A percentile compares a stretch with the other conserved stretches of the same genome.
Conservation (phyloP, 1,139 yeast genomes). For the Protomyces gravidus region DNA sequence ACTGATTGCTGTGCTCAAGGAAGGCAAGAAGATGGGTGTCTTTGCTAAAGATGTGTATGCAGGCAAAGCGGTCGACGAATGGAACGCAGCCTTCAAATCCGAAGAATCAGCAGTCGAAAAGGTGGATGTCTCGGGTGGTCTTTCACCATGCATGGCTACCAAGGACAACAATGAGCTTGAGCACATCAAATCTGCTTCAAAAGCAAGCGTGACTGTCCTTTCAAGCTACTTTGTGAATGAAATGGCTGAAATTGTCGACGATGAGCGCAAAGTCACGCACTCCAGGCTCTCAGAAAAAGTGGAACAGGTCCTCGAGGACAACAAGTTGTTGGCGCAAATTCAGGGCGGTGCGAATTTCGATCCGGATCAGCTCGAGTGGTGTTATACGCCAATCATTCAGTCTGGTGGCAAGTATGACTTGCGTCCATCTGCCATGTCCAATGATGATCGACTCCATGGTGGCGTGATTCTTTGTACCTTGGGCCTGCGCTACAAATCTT, state of each 20-base stretch:
- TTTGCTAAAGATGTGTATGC: conserved; percentile 68
- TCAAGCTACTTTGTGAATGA: conserved; percentile 72
- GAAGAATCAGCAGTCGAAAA: conserved; percentile 45
- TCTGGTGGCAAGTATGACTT: conserved; percentile 83
- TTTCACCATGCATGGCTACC: conserved; percentile 59
- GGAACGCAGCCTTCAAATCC: conserved; percentile 45
- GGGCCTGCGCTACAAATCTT: conserved; percentile 82
- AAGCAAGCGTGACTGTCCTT: conserved; percentile 76
- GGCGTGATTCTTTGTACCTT: conserved; percentile 81
- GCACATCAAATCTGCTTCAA: conserved; percentile 61
- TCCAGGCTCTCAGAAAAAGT: conserved; percentile 67
- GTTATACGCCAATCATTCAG: conserved; percentile 86
- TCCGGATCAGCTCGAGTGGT: conserved; percentile 80
- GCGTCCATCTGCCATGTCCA: conserved; percentile 77
- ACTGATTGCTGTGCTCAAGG: conserved; percentile 47
- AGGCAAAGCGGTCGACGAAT: conserved; percentile 78
- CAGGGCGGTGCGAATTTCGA: conserved; percentile 46
- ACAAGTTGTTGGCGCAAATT: conserved; percentile 53
- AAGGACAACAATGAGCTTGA: conserved; percentile 75
- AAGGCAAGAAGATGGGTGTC: conserved; percentile 52
- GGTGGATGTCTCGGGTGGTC: conserved; percentile 56
- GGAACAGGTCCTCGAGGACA: conserved; percentile 76
- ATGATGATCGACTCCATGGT: conserved; percentile 59
- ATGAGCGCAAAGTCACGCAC: conserved; percentile 73
- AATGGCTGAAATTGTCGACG: conserved; percentile 83